Evolutionary conservation across 441 rosid species (phyloP).

Genomic region (Syzygium syzygioides): DNA sequence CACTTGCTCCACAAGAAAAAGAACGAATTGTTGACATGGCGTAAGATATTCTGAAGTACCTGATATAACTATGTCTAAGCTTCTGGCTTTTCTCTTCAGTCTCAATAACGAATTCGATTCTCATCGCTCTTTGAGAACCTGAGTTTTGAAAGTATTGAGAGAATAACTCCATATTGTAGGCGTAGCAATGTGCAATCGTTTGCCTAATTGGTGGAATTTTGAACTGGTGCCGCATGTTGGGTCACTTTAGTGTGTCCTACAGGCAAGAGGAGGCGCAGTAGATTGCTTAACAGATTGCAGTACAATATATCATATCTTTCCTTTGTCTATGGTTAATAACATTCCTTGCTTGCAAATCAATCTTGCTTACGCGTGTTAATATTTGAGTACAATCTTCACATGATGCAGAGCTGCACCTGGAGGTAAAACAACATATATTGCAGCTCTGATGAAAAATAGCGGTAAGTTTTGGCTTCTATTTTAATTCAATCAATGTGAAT

Average conservation of each 20-base stretch:
- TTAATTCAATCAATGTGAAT: neutral
- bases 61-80: neutral
- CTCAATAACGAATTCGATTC: neutral
- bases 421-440: conserved; percentile 92
- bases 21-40: conserved; percentile 91
- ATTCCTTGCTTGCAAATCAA: neutral
- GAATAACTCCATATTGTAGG: neutral
- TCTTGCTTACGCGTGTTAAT: neutral
- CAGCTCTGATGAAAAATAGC: conserved; percentile 90
- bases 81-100: neutral
- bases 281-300: neutral
- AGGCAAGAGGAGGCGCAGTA: neutral
- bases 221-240: neutral
- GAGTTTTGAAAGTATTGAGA: neutral
- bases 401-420: conserved; percentile 95
- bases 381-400: conserved; percentile 7
- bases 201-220: neutral
- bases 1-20: conserved; percentile 96
- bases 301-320: neutral
- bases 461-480: conserved; percentile 42
- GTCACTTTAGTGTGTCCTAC: neutral
- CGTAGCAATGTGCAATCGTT: neutral
- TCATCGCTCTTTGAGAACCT: neutral
- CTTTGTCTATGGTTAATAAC: neutral
- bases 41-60: conserved; percentile 38